Conservation (phyloP, 1,139 yeast genomes). For the Kodamaea sp. region DNA sequence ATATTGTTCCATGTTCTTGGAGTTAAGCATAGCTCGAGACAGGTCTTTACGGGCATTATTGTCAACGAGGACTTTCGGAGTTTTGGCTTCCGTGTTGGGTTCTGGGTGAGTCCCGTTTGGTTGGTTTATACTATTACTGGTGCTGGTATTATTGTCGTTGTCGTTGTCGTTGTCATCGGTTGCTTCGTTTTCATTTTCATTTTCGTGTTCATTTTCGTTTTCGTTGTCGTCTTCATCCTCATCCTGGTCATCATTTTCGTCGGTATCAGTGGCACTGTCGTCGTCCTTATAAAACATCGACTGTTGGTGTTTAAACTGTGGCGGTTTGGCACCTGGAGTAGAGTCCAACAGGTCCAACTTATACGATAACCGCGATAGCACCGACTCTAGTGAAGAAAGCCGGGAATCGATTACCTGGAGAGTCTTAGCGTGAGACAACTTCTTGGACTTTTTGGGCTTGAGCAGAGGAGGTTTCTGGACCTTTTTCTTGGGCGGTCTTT, state of each 20-base stretch:
- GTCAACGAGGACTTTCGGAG: background rate
- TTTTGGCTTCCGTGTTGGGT: background rate
- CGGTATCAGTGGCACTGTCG: background rate
- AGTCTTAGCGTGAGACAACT: constrained; percentile 11
- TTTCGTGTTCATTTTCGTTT: constrained; percentile 7
- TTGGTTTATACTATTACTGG: background rate
- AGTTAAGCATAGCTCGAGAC: background rate
- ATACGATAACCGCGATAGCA: constrained; percentile 20
- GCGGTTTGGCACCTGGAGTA: constrained; percentile 4
- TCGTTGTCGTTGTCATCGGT: constrained; percentile 4
- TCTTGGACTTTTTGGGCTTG: background rate
- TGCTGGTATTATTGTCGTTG: background rate
- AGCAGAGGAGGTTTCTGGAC: background rate
- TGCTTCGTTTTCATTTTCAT: constrained; percentile 4
- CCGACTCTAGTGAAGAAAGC: constrained; percentile 25
- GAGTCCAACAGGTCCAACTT: constrained; percentile 19
- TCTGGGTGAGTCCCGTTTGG: background rate
- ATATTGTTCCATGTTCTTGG: constrained; percentile 19
- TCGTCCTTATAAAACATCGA: background rate
- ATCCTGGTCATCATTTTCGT: constrained; percentile 1
- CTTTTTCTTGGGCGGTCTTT: constrained; percentile 22
- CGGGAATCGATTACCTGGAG: constrained; percentile 24
- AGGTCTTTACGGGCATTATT: constrained; percentile 1
- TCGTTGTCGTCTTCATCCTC: constrained; percentile 9
- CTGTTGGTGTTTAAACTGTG: constrained; percentile 1